Base-by-base conservation (phyloP, 2,329 filamentous ascomycete genomes). In the Rhynchosporium secalis region DNA sequence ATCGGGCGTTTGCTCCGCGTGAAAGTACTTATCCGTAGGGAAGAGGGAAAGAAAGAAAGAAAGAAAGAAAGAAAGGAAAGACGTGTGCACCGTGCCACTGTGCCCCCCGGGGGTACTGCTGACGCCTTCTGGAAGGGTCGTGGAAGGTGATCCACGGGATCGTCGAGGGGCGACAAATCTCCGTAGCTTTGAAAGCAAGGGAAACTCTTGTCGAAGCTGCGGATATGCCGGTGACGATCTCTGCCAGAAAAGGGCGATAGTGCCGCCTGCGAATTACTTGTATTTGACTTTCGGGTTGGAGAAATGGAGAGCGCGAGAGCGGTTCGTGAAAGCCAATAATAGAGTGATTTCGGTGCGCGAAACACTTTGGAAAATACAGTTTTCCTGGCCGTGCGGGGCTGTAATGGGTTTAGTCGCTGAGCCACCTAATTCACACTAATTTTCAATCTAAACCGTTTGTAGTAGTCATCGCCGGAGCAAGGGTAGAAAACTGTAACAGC, bases 101-200 rank as follows among this genome's bases (percentile, higher is more conserved):
- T 46, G n/a, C 43, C 26, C 43, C 4, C 26, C 33, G 9, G 9
- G 49, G 49, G 28, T 52, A 31, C 6, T 40, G 33, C 49, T 40
- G 49, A 52, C 49, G 49, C 31, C 49, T 54, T 54, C 49, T 54
- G 36, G 49, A 54, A 54, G 36, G 33, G 49, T 33, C 13, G 49
- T 54, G 49, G 49, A 54, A 54, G 49, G 9, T n/a, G 13, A 54
- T 54, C 49, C 20, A 6, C 49, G 20, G 15, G 49, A 54, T 54
- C 49, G 33, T 54, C 36, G 33, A 41, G 49, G 49, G 49, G 33
- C 33, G 36, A 54, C 20, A 38, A 52, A 38, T 41, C 36, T 54
- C 49, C 28, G 38, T 12, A 3, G 3, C 10, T 26, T 9, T 3
- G n/a, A n/a, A n/a, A n/a, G n/a, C 2, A 7, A 12, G n/a, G 49